Base-by-base conservation (phyloP, 1,284 basidiomycete species). In the Tylopilus sp. region DNA sequence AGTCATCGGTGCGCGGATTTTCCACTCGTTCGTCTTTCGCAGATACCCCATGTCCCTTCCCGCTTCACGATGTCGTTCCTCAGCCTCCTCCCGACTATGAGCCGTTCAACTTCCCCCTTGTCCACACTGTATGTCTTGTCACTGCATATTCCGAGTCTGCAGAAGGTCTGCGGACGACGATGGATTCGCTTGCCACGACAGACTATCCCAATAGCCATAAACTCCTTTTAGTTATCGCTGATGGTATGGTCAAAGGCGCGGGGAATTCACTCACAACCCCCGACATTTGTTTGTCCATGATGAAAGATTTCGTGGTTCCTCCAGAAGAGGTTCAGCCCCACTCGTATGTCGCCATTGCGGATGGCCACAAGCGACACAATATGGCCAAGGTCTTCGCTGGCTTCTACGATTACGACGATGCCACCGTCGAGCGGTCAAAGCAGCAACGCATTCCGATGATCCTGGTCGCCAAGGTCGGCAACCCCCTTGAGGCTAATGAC, bases 161-260 rank as follows among this genome's bases (percentile, higher is more conserved):
- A 28, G 95, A 97, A 68, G 97, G 97, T 75, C 76, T 99, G 3
- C 84, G 96, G 33, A 99, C 97, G 8, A 99, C 97, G 0, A 75
- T 99, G 21, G 96, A 99, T 71, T 98, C 96, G 15, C 81, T 99
- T 21, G 94, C 95, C 5, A 99, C 96, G 7, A 98, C 96, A 38
- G 95, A 98, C 70, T 99, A 98, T 66, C 96, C 96, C 25, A 98
- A 99, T 75, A 92, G 89, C 59, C 97, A 99, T 76, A 99, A 99
- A 68, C 68, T 98, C 46, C 86, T 99, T 53, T 75, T 99, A 52
- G 86, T 99, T 64, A 96, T 99, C 57, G 92, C 94, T 41, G 97
- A 99, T 67, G 97, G 97, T 61, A 92, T 97, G 86, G 97, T 99
- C 63, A 94, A 95, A 74, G 97, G 97, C 60, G 86, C 84, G 21